Base-by-base conservation (phyloP, 306 rosid species). In the Erythrophleum fordii region DNA sequence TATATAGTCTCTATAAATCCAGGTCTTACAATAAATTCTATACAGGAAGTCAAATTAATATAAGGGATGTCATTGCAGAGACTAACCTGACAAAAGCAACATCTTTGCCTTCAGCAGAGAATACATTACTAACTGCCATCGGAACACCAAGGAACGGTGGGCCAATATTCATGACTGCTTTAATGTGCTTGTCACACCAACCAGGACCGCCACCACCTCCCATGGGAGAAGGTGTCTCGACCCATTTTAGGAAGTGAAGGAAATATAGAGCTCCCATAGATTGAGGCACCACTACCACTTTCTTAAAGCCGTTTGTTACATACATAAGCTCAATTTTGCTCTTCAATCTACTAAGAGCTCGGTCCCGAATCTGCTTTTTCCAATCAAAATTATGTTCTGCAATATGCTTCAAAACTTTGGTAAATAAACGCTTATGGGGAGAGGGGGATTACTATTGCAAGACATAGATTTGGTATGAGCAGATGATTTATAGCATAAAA, bases 201-300 rank as follows among this genome's bases (percentile, higher is more conserved):
- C 88, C 87, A 9, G 76, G 82, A 78, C 98, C 91, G 2, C 95
- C 93, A 3, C 95, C 95, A 1, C 98, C 95, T 18, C 97, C 97
- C 75, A 85, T 81, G 29, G 93, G 90, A 55, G 88, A 76, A 65
- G 92, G 90, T 34, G 89, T 49, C 89, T 94, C 95, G 58, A 94
- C 98, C 98, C 98, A 91, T 86, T 94, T 94, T 80, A 94, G 88
- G 87, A 94, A 94, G 81, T 94, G 95, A 20, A 92, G 93, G 79
- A 91, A 91, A 80, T 91, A 94, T 69, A 82, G 77, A 62, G 77
- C 85, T 65, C 97, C 97, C 94, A 86, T 91, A 34, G 97, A 90
- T 77, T 94, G 95, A 37, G 98, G 95, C 79, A 94, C 92, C 84
- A 94, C 96, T 25, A 90, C 94, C 87, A 94, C 97, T 85, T 88